Percentiles rank a stretch among this genome's conserved stretches.
These are phyloP conservation scores for Cyberlindnera veronae DNA, from an alignment of 805 yeast genomes.

Conservation along the genomic window DNA sequence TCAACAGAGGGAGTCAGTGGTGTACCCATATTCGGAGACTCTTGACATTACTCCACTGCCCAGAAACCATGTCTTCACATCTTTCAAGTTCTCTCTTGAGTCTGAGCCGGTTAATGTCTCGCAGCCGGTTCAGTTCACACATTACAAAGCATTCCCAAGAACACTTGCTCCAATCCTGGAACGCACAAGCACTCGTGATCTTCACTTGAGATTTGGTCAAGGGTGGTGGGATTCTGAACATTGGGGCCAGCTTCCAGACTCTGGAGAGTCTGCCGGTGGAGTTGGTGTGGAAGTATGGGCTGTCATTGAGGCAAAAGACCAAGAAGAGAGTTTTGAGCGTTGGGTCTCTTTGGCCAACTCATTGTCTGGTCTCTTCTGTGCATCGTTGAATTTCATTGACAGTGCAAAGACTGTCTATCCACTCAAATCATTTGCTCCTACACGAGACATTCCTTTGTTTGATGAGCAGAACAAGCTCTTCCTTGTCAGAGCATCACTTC, in stretches of 20 bases:
- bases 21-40: constrained; percentile 53
- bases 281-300: constrained; percentile 96
- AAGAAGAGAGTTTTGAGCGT: constrained; percentile 50
- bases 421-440: constrained; percentile 33
- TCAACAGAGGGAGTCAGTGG: not conserved
- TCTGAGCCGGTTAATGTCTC: constrained; percentile 43
- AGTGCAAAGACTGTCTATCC: constrained; percentile 73
- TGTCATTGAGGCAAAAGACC: constrained; percentile 58
- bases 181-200: constrained; percentile 61
- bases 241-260: constrained; percentile 79
- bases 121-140: constrained; percentile 30
- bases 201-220: constrained; percentile 84
- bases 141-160: constrained; percentile 74
- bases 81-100: constrained; percentile 64
- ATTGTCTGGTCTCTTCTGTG: constrained; percentile 90
- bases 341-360: constrained; percentile 76
- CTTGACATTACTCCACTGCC: constrained; percentile 68
- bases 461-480: constrained; percentile 40
- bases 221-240: constrained; percentile 92
- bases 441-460: constrained; percentile 27
- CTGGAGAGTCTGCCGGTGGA: constrained; percentile 80
- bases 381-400: constrained; percentile 87
- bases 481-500: constrained; percentile 78
- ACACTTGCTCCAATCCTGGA: constrained; percentile 74
- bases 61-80: constrained; percentile 62